Base-by-base conservation (phyloP, 2,329 filamentous ascomycete genomes). In the Fonsecaea monophora region DNA sequence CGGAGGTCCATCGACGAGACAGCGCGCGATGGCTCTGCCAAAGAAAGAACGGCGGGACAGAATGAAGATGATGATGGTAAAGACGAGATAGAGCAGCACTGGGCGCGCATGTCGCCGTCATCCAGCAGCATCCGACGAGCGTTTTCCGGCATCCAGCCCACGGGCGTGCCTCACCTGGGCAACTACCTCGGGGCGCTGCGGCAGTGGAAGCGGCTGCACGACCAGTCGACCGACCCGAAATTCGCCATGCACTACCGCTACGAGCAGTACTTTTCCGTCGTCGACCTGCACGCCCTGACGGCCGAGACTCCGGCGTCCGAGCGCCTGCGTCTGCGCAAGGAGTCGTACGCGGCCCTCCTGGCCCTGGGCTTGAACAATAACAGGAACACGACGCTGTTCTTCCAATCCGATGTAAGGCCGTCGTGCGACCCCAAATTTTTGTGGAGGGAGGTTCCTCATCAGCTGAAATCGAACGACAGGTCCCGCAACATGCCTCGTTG, bases 111-210 rank as follows among this genome's bases (percentile, higher is more conserved):
- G 34, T 15, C 57, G n/a, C 60, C 62, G 12, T 18, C 57, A 1
- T 60, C 83, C 90, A 66, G 87, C 42, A 65, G 87, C 42, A 65
- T 53, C 40, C 50, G 62, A 54, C 54, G 63, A 56, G 62, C 98
- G 74, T 97, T 99, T 82, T 98, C 95, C 3, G 95, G 94, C 61
- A 99, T 99, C 73, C 95, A 99, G 78, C 95, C 95, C 18, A 99
- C 95, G 0, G 95, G 94, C 40, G 85, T 96, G 30, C 95, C 95
- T 13, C 95, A 99, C 78, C 82, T 99, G 35, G 95, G 95, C 63
- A 99, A 99, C 80, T 99, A 97, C 78, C 85, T 96, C 10, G 95
- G 95, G 32, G 95, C 95, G 15, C 82, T 99, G 63, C 87, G 88
- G 59, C 88, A 92, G 83, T 99, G 95, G 95, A 90, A 91, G 55